phyloP scores from a whole-genome alignment of 306 rosid species.

The Parietaria judaica region DNA sequence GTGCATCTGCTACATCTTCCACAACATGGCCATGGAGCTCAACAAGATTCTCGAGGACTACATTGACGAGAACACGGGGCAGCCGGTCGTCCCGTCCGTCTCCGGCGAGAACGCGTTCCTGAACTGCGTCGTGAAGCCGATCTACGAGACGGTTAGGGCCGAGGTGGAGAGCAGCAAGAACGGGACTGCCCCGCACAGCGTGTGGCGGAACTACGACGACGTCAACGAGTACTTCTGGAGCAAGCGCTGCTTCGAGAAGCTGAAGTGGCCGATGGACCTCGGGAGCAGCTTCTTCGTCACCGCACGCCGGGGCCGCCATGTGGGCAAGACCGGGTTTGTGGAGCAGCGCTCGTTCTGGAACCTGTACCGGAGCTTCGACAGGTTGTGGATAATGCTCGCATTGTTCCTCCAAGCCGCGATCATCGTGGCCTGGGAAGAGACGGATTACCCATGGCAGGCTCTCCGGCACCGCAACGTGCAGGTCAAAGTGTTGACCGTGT shows the following conservation, averaged over 20 bases:
- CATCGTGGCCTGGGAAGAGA: slow-evolving; percentile 75
- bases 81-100: slow-evolving; percentile 67
- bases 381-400: slow-evolving; percentile 80
- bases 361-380: slow-evolving; percentile 72
- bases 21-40: slow-evolving; percentile 77
- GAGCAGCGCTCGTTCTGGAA: slow-evolving; percentile 96
- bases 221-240: slow-evolving; percentile 93
- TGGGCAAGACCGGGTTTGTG: slow-evolving; percentile 95
- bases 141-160: slow-evolving; percentile 62
- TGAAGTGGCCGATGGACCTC: slow-evolving; percentile 74
- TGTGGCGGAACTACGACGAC: slow-evolving; percentile 92
- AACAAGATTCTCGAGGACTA: slow-evolving; percentile 76
- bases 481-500: slow-evolving; percentile 56
- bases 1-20: slow-evolving; percentile 76
- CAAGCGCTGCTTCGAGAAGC: slow-evolving; percentile 79
- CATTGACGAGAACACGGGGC: slow-evolving; percentile 82
- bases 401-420: slow-evolving; percentile 82
- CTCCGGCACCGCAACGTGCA: slow-evolving; percentile 45
- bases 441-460: slow-evolving; percentile 58
- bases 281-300: slow-evolving; percentile 71
- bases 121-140: slow-evolving; percentile 67
- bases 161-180: slow-evolving; percentile 72
- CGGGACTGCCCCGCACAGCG: slow-evolving; percentile 80
- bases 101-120: slow-evolving; percentile 73
- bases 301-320: slow-evolving; percentile 45